Percentiles rank a stretch among this genome's conserved stretches.
Evolutionary conservation across 2,329 filamentous ascomycete genomes (phyloP).

Genomic region (Talaromyces sp.): DNA sequence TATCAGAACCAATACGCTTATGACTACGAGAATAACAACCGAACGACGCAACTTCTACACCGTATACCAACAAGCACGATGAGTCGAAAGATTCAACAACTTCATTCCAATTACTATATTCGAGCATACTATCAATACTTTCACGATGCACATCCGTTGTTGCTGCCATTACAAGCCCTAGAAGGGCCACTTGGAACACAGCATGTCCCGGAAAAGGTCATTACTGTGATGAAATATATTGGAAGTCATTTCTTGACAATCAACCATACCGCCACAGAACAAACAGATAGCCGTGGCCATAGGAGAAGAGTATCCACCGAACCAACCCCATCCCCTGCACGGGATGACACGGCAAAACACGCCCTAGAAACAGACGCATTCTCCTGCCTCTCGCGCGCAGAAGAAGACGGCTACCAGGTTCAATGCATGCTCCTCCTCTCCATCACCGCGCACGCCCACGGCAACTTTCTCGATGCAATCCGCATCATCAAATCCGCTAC

Average conservation of each 20-base stretch:
- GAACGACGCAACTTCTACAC: not conserved
- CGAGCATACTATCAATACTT: constrained; percentile 53
- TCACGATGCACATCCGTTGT: constrained; percentile 52
- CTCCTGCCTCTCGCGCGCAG: constrained; percentile 14
- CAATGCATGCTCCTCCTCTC: constrained; percentile 34
- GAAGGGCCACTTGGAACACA: constrained; percentile 25
- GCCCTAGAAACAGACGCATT: constrained; percentile 25
- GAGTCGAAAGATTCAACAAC: constrained; percentile 20
- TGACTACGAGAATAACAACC: not conserved
- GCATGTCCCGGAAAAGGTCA: constrained; percentile 44
- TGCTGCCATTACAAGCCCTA: constrained; percentile 44
- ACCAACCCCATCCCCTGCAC: not conserved
- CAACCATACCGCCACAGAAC: constrained; percentile 27
- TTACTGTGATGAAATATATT: constrained; percentile 51
- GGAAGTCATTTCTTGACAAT: constrained; percentile 49
- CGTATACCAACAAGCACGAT: not conserved
- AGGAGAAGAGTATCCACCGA: not conserved
- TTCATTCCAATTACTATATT: constrained; percentile 36
- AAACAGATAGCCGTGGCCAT: not conserved
- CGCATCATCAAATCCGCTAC: constrained; percentile 60
- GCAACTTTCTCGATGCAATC: constrained; percentile 27
- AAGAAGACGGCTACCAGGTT: constrained; percentile 32
- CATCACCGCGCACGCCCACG: constrained; percentile 32
- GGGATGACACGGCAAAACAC: not conserved
- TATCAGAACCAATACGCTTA: not conserved